Conservation (phyloP, 306 rosid genomes). For the Fragaria nilgerrensis region DNA sequence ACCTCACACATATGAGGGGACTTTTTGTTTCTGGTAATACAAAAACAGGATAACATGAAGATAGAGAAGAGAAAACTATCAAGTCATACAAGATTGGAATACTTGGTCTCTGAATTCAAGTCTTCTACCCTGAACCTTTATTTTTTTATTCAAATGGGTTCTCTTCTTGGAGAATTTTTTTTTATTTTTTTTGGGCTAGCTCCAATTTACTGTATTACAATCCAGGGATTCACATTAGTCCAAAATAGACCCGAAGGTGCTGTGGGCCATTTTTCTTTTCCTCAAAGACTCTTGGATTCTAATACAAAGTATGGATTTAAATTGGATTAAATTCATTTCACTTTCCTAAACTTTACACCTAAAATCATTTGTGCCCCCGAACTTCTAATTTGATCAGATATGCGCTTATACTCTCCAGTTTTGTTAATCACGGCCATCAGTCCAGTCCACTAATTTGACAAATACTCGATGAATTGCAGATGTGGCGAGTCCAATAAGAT, state of each 20-base stretch:
- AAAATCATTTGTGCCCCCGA: background rate
- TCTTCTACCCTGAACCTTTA: background rate
- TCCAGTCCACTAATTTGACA: background rate
- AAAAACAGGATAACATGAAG: slow-evolving; percentile 2
- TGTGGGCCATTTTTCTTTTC: background rate
- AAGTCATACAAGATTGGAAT: background rate
- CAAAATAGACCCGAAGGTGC: background rate
- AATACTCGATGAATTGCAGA: background rate
- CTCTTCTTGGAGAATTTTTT: background rate
- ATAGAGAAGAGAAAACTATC: background rate
- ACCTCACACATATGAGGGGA: slow-evolving; percentile 14
- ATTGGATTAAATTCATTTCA: background rate
- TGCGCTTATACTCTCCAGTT: background rate
- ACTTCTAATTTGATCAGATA: background rate
- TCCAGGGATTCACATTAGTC: background rate
- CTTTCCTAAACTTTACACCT: background rate
- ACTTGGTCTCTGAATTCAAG: background rate
- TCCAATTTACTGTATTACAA: background rate
- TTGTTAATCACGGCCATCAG: background rate
- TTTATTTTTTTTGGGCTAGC: background rate
- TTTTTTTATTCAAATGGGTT: background rate
- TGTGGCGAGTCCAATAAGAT: background rate
- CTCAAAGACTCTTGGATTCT: background rate
- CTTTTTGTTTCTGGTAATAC: background rate
- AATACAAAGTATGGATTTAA: background rate